Conservation (phyloP, 805 yeast genomes). For the Candida insectalens region DNA sequence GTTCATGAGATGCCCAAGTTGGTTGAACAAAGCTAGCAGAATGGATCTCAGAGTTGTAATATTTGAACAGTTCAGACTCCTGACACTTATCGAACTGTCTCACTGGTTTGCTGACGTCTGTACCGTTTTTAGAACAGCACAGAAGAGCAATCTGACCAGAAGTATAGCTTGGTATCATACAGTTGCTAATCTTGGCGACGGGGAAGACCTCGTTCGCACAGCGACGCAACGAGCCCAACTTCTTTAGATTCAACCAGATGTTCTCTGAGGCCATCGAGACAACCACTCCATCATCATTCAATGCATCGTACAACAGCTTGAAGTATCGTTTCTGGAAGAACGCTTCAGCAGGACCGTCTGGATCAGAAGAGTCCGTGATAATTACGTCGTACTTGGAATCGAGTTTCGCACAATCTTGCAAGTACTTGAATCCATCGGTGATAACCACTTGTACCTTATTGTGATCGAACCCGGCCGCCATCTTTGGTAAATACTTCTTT, state of each 20-base stretch:
- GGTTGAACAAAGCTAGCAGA: slow-evolving; percentile 70
- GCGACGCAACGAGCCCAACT: slow-evolving; percentile 35
- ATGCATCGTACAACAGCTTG: slow-evolving; percentile 51
- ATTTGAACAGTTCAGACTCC: slow-evolving; percentile 44
- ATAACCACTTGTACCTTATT: slow-evolving; percentile 58
- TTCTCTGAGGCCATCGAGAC: slow-evolving; percentile 80
- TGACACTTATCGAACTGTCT: slow-evolving; percentile 33
- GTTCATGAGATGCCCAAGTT: slow-evolving; percentile 49
- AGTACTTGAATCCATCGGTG: slow-evolving; percentile 76
- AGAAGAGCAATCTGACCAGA: slow-evolving; percentile 81
- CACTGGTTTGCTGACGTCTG: slow-evolving; percentile 40
- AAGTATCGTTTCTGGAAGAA: slow-evolving; percentile 77
- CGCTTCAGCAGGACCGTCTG: slow-evolving; percentile 89
- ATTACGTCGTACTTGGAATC: slow-evolving; percentile 63
- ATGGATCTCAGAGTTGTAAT: slow-evolving; percentile 62
- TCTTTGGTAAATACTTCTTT: slow-evolving; percentile 62
- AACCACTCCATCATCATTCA: slow-evolving; percentile 47
- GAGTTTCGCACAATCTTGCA: slow-evolving; percentile 34
- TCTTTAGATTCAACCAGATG: slow-evolving; percentile 60
- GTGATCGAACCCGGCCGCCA: slow-evolving; percentile 60
- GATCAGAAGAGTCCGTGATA: slow-evolving; percentile 88
- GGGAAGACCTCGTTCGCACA: slow-evolving; percentile 49
- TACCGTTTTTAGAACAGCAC: slow-evolving; percentile 53
- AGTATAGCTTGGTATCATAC: slow-evolving; percentile 82
- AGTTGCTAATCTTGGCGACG: slow-evolving; percentile 57